Evolutionary conservation across 2,329 filamentous ascomycete genomes (phyloP), one percentile per base, ranked within the genome.

Genomic region (Chaetomiaceae sp.): DNA sequence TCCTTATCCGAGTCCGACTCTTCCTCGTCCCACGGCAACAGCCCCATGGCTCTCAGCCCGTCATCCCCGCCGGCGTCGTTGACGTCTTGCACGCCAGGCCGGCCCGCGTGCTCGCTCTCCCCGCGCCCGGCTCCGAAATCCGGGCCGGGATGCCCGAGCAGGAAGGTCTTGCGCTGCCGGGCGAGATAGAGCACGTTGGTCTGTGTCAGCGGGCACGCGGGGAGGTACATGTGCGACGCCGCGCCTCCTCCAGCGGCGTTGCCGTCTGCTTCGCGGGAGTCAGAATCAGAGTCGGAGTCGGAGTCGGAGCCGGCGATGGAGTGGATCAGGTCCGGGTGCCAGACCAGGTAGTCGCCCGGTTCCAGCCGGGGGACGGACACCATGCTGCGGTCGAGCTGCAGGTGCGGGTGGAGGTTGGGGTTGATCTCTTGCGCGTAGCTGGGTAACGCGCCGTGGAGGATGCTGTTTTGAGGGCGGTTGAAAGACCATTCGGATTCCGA

Each of bases 261-360:
- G 4, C 41, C 9, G 34, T 10, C 10, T n/a, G n/a, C n/a, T n/a
- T n/a, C n/a, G n/a, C n/a, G n/a, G n/a, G n/a, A n/a, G n/a, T n/a
- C n/a, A n/a, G n/a, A n/a, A n/a, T n/a, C n/a, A n/a, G n/a, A n/a
- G n/a, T 10, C 25, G 25, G 25, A 3, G 25, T 27, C 25, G 25
- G 21, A 16, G 25, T 3, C 9, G 47, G 23, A 3, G 6, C 6
- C 2, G 45, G 12, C 20, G 51, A 56, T 37, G 44, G 84, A 78
- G 65, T 91, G 86, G 42, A 89, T 79, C 27, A 68, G 72, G 64
- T 86, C 83, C 59, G 83, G 86, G 63, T 89, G 85, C 84, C 85
- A 90, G 30, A 81, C 77, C 2, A 89, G 85, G 60, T 85, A 91
- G 66, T 92, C 87, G 4, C 87, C 87, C 0, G 87, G 86, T 25